Evolutionary conservation across 1,284 basidiomycete species (phyloP).

Genomic region (Calocybe gambosa): DNA sequence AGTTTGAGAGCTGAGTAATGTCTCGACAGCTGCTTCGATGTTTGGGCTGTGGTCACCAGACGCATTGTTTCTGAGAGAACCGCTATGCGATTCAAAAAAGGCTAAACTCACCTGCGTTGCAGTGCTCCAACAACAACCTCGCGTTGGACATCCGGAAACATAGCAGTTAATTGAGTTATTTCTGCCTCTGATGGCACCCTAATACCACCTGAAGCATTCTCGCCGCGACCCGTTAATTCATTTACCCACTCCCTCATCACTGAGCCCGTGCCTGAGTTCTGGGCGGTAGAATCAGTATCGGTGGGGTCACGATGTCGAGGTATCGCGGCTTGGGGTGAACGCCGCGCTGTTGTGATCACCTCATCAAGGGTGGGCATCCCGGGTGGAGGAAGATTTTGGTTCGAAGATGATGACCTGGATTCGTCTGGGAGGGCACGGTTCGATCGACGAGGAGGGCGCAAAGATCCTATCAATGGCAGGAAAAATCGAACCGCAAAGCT

Average conservation of each 20-base stretch:
- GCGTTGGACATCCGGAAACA: conserved; percentile 79
- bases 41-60: conserved; percentile 46
- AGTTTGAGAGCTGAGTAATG: conserved; percentile 50
- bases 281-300: conserved; percentile 11
- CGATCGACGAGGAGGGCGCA: conserved; percentile 41
- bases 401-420: conserved; percentile 12
- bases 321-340: conserved; percentile 21
- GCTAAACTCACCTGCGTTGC: conserved; percentile 64
- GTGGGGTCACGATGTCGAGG: conserved; percentile 16
- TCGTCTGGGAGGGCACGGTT: conserved; percentile 42
- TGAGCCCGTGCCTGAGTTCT: conserved; percentile 29
- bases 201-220: conserved; percentile 44
- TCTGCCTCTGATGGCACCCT: conserved; percentile 71
- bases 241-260: conserved; percentile 81
- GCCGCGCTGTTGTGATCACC: conserved; percentile 50
- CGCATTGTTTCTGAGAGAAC: neutral
- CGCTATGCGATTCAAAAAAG: neutral
- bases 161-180: conserved; percentile 64
- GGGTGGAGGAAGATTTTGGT: conserved; percentile 16
- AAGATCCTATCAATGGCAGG: conserved; percentile 59
- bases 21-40: conserved; percentile 76
- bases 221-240: conserved; percentile 64
- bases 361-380: conserved; percentile 36
- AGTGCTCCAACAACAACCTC: conserved; percentile 74
- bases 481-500: conserved; percentile 46